These are phyloP conservation scores for Lumnitzera littorea DNA, from an alignment of 345 rosid species.

Conservation along the genomic window DNA sequence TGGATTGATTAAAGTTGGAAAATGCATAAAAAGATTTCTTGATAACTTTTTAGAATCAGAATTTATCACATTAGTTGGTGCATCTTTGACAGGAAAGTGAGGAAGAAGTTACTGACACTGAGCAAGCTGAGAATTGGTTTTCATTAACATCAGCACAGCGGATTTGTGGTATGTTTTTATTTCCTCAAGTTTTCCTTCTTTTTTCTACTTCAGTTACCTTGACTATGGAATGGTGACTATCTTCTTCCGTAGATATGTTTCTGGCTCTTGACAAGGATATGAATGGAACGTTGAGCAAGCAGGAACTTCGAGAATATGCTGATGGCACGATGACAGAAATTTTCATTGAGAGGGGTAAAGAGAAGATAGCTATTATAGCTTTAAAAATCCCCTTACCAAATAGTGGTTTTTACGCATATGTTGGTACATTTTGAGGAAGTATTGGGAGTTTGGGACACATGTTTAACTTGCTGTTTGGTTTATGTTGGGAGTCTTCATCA, in stretches of 20 bases:
- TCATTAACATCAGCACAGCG: conserved; percentile 99
- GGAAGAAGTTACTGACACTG: conserved; percentile 96
- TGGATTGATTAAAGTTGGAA: background rate
- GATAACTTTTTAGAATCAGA: background rate
- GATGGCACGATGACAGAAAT: conserved; percentile 95
- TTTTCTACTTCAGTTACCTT: background rate
- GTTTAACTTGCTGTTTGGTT: background rate
- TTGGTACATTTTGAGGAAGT: too few species aligned
- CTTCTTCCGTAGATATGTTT: conserved; percentile 66
- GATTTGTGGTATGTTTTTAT: conserved; percentile 59
- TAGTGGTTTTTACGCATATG: too few species aligned
- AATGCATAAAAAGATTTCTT: background rate
- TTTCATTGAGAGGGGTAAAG: conserved; percentile 85
- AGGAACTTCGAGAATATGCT: conserved; percentile 91
- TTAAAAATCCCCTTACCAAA: too few species aligned
- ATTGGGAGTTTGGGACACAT: too few species aligned
- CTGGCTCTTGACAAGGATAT: conserved; percentile 93
- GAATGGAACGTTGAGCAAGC: conserved; percentile 91
- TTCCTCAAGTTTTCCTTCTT: conserved; percentile 1
- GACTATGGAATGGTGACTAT: background rate
- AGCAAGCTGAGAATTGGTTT: conserved; percentile 99
- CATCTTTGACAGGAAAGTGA: conserved; percentile 64
- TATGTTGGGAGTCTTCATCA: background rate
- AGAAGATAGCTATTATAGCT: background rate
- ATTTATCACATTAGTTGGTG: conserved; percentile 5